These are phyloP conservation scores for Phytopythium litorale DNA, from an alignment of 352 stramenopile genomes.

Conservation along the genomic window DNA sequence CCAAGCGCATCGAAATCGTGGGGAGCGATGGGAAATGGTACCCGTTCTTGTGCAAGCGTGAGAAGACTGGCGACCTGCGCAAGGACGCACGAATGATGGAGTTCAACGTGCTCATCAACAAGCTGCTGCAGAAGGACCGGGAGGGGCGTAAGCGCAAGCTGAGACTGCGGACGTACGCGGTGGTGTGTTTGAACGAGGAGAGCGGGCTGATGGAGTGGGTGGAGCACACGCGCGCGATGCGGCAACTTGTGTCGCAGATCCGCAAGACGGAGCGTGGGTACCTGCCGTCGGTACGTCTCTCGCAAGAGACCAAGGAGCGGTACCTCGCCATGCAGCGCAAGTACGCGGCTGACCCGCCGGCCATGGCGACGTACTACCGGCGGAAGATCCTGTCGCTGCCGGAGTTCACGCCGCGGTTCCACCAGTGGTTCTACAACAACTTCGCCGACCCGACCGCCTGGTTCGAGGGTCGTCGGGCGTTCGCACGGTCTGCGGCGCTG, in stretches of 20 bases:
- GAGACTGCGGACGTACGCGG: slow-evolving; percentile 96
- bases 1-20: slow-evolving; percentile 95
- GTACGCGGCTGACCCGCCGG: slow-evolving; percentile 72
- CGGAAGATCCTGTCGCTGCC: slow-evolving; percentile 56
- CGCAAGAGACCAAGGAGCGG: slow-evolving; percentile 78
- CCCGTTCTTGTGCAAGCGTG: slow-evolving; percentile 94
- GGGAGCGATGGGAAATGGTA: slow-evolving; percentile 74
- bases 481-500: slow-evolving; percentile 87
- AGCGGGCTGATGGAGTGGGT: slow-evolving; percentile 99
- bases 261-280: slow-evolving; percentile 85
- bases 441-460: slow-evolving; percentile 97
- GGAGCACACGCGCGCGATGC: slow-evolving; percentile 94
- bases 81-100: slow-evolving; percentile 99
- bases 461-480: slow-evolving; percentile 94
- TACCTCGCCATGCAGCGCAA: slow-evolving; percentile 90
- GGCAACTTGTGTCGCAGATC: slow-evolving; percentile 82
- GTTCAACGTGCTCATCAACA: slow-evolving; percentile 99
- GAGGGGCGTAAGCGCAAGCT: slow-evolving; percentile 91
- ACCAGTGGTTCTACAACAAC: slow-evolving; percentile 99
- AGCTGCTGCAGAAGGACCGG: slow-evolving; percentile 92
- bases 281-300: slow-evolving; percentile 73
- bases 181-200: slow-evolving; percentile 99
- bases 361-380: slow-evolving; percentile 69
- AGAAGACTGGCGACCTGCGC: slow-evolving; percentile 98
- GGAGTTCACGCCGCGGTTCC: slow-evolving; percentile 94